A percentile compares a stretch with the other conserved stretches of the same genome.
These are phyloP conservation scores for Angomonas deanei DNA, from an alignment of 208 protist species.

Conservation along the genomic window DNA sequence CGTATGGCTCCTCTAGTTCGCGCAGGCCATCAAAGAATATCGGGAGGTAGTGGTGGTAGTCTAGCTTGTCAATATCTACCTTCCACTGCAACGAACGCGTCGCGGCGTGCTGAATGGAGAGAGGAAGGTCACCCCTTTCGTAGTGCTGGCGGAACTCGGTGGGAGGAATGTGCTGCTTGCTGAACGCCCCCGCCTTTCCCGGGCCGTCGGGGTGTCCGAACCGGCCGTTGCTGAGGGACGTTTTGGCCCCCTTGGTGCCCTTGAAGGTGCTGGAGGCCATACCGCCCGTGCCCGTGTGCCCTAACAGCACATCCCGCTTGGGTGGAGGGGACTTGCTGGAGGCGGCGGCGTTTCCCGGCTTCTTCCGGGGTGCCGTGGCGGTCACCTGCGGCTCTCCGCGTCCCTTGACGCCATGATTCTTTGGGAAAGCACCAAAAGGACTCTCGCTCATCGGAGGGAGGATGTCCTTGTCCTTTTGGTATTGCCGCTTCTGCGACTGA, in stretches of 20 bases:
- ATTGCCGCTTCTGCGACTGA: conserved; percentile 42
- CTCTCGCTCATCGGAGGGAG: conserved; percentile 75
- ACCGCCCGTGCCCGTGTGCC: conserved; percentile 74
- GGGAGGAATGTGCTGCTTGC: conserved; percentile 68
- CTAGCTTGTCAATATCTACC: conserved; percentile 95
- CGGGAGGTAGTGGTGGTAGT: conserved; percentile 99
- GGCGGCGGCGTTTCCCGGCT: not conserved
- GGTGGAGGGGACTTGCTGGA: not conserved
- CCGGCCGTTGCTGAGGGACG: conserved; percentile 47
- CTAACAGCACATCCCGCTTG: conserved; percentile 36
- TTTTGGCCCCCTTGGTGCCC: conserved; percentile 23
- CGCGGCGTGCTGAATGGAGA: conserved; percentile 93
- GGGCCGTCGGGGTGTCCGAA: conserved; percentile 74
- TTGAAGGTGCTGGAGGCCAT: conserved; percentile 85
- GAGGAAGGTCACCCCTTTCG: conserved; percentile 97
- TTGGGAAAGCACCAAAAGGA: conserved; percentile 79
- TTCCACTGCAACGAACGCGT: conserved; percentile 95
- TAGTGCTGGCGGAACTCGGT: conserved; percentile 98
- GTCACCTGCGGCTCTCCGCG: not conserved
- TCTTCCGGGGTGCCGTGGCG: conserved; percentile 20
- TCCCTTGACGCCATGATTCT: conserved; percentile 10
- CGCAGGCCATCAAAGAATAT: conserved; percentile 98
- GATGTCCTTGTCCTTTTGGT: conserved; percentile 58
- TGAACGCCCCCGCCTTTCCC: conserved; percentile 65
- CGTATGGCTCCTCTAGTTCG: conserved; percentile 95